Evolutionary conservation across 2,329 filamentous ascomycete genomes (phyloP).

Genomic region (Aspergillus ochraceus): DNA sequence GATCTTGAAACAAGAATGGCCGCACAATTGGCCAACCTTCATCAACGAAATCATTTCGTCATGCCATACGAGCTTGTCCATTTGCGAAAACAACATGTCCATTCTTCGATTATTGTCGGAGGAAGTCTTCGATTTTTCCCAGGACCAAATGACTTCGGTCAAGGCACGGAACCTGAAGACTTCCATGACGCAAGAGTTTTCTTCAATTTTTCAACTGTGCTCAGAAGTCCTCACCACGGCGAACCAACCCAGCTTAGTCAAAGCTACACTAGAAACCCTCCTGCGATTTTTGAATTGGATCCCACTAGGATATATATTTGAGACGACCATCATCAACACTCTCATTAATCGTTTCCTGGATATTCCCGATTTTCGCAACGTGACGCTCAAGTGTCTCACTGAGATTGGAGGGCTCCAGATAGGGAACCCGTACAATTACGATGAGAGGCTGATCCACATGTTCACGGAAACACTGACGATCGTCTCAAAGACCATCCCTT

Average conservation of each 20-base stretch:
- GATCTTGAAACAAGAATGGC: constrained; percentile 99
- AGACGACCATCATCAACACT: constrained; percentile 94
- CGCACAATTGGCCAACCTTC: constrained; percentile 99
- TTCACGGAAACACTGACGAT: constrained; percentile 95
- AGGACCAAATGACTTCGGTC: constrained; percentile 97
- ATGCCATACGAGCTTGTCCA: constrained; percentile 90
- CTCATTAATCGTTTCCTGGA: constrained; percentile 89
- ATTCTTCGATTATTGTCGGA: constrained; percentile 93
- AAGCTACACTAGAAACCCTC: constrained; percentile 93
- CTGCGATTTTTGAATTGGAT: constrained; percentile 99
- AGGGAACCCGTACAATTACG: constrained; percentile 72
- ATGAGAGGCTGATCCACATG: constrained; percentile 96
- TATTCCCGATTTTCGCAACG: constrained; percentile 91
- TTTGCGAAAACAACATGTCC: constrained; percentile 99
- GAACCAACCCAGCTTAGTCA: constrained; percentile 83
- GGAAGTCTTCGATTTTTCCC: constrained; percentile 98
- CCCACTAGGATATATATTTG: constrained; percentile 96
- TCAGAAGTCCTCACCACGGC: constrained; percentile 91
- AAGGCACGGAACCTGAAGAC: constrained; percentile 97
- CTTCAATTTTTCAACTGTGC: constrained; percentile 96
- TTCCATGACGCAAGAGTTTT: constrained; percentile 98
- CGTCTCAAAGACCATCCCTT: constrained; percentile 88
- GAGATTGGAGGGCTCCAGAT: constrained; percentile 95
- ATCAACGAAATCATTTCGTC: constrained; percentile 99
- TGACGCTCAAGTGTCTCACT: constrained; percentile 93